A percentile compares a stretch with the other conserved stretches of the same genome.
These are phyloP conservation scores for Sarcodon sp. DNA, from an alignment of 768 basidiomycete species.

Conservation along the genomic window DNA sequence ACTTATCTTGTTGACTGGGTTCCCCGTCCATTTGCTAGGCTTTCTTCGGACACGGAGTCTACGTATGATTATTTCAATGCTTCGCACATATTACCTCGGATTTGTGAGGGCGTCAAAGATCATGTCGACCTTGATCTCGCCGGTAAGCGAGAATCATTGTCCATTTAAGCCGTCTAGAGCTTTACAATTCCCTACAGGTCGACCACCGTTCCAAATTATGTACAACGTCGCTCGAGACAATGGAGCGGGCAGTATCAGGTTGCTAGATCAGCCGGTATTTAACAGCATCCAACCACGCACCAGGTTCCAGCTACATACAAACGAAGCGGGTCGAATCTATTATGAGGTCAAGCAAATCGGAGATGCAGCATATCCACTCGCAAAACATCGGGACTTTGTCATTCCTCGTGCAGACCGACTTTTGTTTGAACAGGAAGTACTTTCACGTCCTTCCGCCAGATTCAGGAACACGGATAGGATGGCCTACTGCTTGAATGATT, in stretches of 20 bases:
- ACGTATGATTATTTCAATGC: slow-evolving; percentile 52
- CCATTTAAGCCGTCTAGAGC: not conserved
- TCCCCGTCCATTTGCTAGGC: slow-evolving; percentile 59
- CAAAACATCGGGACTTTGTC: slow-evolving; percentile 44
- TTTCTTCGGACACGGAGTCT: slow-evolving; percentile 46
- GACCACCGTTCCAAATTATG: slow-evolving; percentile 88
- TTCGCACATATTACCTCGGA: slow-evolving; percentile 59
- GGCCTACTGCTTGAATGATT: slow-evolving; percentile 67
- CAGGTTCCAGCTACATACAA: slow-evolving; percentile 72
- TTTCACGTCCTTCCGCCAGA: slow-evolving; percentile 65
- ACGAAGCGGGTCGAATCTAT: slow-evolving; percentile 65
- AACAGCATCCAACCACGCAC: slow-evolving; percentile 75
- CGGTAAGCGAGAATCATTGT: slow-evolving; percentile 26
- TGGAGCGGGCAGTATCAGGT: slow-evolving; percentile 53
- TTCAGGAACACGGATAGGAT: slow-evolving; percentile 59
- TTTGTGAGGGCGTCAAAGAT: slow-evolving; percentile 74
- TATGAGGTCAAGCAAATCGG: slow-evolving; percentile 88
- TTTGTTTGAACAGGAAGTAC: slow-evolving; percentile 78
- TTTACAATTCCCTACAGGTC: slow-evolving; percentile 32
- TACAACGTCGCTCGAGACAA: slow-evolving; percentile 71
- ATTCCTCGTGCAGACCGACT: slow-evolving; percentile 61
- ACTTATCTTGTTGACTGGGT: slow-evolving; percentile 71
- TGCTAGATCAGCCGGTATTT: slow-evolving; percentile 69
- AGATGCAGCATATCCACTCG: slow-evolving; percentile 73
- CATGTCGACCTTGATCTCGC: slow-evolving; percentile 77